Evolutionary conservation across 257 asterid species (phyloP).

Genomic region (Solanum paucissectum): DNA sequence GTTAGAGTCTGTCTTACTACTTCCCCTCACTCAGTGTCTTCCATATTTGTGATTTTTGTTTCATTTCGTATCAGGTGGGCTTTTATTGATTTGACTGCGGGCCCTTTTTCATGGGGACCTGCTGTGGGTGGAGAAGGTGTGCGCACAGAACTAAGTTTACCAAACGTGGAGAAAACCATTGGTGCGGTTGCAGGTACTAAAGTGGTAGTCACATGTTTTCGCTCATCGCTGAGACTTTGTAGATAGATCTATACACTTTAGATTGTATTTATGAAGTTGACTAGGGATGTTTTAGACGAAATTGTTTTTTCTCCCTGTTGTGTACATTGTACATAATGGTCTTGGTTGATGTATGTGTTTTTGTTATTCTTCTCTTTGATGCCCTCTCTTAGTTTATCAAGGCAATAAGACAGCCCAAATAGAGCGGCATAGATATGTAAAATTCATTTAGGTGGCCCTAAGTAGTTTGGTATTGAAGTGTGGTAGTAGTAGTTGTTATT

Average conservation of each 20-base stretch:
- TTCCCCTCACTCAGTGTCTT: not conserved
- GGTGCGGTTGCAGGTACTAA: conserved; percentile 85
- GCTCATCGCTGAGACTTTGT: not conserved
- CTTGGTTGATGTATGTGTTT: not conserved
- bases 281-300: not conserved
- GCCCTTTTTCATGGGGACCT: conserved; percentile 99
- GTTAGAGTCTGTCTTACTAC: conserved; percentile 15
- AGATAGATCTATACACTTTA: not conserved
- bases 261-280: not conserved
- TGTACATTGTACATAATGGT: not conserved
- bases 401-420: not conserved
- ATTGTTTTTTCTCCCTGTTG: not conserved
- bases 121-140: conserved; percentile 99
- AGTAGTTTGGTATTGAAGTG: not conserved
- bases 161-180: conserved; percentile 83
- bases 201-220: not conserved
- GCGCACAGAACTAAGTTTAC: conserved; percentile 86
- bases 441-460: not conserved
- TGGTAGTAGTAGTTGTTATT: not conserved
- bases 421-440: not conserved
- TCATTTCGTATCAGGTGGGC: conserved; percentile 74
- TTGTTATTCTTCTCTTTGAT: not conserved
- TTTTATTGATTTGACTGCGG: conserved; percentile 84
- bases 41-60: not conserved
- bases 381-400: not conserved